Conservation (phyloP, 2,329 filamentous ascomycete species). For the Aspergillus bombycis region DNA sequence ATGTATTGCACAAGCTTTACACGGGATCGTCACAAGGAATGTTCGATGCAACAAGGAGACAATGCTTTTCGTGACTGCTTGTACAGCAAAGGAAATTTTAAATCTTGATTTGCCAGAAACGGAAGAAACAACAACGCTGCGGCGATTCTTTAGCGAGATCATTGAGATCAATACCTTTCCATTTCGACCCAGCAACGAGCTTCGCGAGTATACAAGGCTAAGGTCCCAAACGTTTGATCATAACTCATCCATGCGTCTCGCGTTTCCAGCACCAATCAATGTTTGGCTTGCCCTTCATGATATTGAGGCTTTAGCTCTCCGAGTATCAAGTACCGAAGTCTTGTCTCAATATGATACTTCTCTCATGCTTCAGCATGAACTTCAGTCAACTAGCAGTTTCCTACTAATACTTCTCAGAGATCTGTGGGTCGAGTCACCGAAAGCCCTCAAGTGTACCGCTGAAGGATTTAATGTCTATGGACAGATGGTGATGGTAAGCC, state of each 20-base stretch:
- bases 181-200: not conserved
- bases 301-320: not conserved
- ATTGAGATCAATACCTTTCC: not conserved
- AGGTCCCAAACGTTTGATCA: not conserved
- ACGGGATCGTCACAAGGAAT: not conserved
- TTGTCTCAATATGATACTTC: not conserved
- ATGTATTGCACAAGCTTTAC: not conserved
- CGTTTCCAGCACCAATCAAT: not conserved
- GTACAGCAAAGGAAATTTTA: not conserved
- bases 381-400: not conserved
- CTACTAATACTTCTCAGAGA: not conserved
- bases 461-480: not conserved
- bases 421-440: not conserved
- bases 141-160: not conserved
- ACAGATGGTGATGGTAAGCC: not conserved
- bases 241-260: not conserved
- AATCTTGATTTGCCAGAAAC: not conserved
- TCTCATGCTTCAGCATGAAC: not conserved
- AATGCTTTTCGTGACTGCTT: not conserved
- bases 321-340: not conserved
- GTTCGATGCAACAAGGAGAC: not conserved
- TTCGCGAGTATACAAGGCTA: not conserved
- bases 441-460: not conserved
- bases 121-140: not conserved
- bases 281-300: not conserved